These are phyloP conservation scores for Ilyonectria mors-panacis DNA, from an alignment of 2,329 filamentous ascomycete species.

Conservation along the genomic window DNA sequence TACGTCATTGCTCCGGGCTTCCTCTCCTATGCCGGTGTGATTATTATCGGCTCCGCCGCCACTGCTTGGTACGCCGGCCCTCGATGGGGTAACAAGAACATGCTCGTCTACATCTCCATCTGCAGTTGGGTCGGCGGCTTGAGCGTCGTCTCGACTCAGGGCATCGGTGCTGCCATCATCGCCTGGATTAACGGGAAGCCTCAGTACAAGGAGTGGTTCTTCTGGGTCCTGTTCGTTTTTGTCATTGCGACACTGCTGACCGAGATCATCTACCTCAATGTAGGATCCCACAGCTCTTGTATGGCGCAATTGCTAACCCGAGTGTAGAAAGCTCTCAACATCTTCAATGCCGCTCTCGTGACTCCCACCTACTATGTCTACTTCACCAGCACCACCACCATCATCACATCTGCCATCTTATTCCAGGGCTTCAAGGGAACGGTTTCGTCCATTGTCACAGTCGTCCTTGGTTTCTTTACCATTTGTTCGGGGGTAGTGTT, in stretches of 20 bases:
- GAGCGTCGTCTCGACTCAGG: constrained; percentile 95
- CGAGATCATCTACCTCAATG: constrained; percentile 96
- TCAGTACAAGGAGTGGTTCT: constrained; percentile 98
- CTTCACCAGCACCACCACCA: constrained; percentile 95
- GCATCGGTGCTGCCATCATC: constrained; percentile 90
- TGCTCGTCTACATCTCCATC: constrained; percentile 97
- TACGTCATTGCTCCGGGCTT: constrained; percentile 92
- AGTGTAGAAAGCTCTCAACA: constrained; percentile 94
- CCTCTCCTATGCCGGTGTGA: constrained; percentile 84
- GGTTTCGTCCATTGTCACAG: constrained; percentile 83
- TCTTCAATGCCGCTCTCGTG: constrained; percentile 97
- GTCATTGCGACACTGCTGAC: constrained; percentile 90
- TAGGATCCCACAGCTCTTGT: constrained; percentile 62
- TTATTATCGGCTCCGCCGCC: constrained; percentile 80
- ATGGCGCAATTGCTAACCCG: constrained; percentile 51
- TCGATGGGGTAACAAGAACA: constrained; percentile 93
- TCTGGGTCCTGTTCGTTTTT: constrained; percentile 93
- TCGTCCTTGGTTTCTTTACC: constrained; percentile 92
- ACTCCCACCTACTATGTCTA: constrained; percentile 99
- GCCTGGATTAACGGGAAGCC: constrained; percentile 85
- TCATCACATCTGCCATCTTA: constrained; percentile 91
- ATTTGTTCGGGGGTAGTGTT: constrained; percentile 95
- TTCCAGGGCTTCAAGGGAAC: constrained; percentile 96
- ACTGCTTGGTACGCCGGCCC: constrained; percentile 87
- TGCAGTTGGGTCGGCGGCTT: constrained; percentile 95